phyloP scores from a whole-genome alignment of 192 early-diverging fungal genomes.

The Coemansia sp. region DNA sequence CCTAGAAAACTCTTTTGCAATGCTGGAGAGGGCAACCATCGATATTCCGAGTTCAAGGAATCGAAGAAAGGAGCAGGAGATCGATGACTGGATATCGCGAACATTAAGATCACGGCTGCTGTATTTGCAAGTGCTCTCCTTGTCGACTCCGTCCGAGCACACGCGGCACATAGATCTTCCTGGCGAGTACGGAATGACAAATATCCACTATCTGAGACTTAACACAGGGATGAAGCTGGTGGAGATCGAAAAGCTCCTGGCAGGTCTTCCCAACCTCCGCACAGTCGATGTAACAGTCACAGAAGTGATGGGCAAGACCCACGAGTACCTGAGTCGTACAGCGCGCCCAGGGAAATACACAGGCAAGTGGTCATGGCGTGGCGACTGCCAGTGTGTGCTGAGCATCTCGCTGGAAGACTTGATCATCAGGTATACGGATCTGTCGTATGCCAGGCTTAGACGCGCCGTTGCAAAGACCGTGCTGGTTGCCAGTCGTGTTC shows the following conservation, averaged over 20 bases:
- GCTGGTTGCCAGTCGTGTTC: conserved; percentile 18
- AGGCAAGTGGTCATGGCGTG: neutral
- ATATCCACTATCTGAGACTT: conserved; percentile 17
- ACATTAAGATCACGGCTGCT: neutral
- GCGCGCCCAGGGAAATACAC: conserved; percentile 23
- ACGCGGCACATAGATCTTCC: conserved; percentile 18
- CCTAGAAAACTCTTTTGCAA: conserved; percentile 12
- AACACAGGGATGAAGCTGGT: conserved; percentile 18
- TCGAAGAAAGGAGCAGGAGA: conserved; percentile 3
- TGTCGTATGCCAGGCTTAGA: neutral
- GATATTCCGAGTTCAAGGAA: conserved; percentile 17
- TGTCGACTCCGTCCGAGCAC: neutral
- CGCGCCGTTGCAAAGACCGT: conserved; percentile 31
- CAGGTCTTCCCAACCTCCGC: conserved; percentile 10
- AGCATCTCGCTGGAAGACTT: conserved; percentile 18
- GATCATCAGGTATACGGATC: conserved; percentile 8
- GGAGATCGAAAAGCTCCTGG: conserved; percentile 32
- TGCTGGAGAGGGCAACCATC: neutral
- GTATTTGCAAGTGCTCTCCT: conserved; percentile 9
- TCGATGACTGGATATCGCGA: conserved; percentile 17
- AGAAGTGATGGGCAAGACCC: conserved; percentile 22
- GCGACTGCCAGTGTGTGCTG: neutral
- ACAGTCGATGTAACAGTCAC: conserved; percentile 16
- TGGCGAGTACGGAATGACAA: neutral
- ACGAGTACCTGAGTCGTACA: conserved; percentile 36